phyloP scores from a whole-genome alignment of 345 rosid species.

The Excoecaria agallocha region DNA sequence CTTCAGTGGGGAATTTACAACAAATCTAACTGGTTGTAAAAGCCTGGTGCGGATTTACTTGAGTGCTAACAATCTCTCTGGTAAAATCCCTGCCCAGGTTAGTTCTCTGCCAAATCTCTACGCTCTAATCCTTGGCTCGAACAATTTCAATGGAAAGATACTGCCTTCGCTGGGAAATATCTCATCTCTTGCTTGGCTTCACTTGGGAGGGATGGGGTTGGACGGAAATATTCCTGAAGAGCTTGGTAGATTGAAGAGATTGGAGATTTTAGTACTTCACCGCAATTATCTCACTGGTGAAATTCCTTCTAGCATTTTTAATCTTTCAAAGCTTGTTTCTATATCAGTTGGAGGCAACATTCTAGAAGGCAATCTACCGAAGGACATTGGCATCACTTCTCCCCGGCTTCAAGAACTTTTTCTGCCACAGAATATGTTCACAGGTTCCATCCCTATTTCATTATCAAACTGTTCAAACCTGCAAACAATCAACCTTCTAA shows the following conservation, averaged over 20 bases:
- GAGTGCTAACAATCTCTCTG: neutral
- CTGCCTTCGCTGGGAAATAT: neutral
- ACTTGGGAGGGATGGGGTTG: neutral
- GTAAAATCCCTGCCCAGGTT: neutral
- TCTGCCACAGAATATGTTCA: neutral
- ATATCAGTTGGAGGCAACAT: accelerated
- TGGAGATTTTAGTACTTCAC: neutral
- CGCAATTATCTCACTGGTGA: neutral
- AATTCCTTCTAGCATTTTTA: constrained; percentile 6
- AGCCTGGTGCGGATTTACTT: neutral
- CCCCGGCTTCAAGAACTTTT: constrained; percentile 1
- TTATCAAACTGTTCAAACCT: constrained; percentile 21
- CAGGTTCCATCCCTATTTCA: constrained; percentile 15
- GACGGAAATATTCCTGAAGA: neutral
- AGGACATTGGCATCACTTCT: constrained; percentile 8
- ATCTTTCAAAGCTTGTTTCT: neutral
- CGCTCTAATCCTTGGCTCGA: neutral
- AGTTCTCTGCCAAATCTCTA: neutral
- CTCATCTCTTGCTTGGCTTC: neutral
- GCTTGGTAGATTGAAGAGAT: neutral
- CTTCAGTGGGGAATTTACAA: neutral
- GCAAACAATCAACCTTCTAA: accelerated
- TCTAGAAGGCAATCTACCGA: constrained; percentile 29
- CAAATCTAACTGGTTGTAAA: neutral
- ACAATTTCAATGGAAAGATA: neutral